These are phyloP conservation scores for Floccularia luteovirens DNA, from an alignment of 768 basidiomycete genomes.

Conservation along the genomic window DNA sequence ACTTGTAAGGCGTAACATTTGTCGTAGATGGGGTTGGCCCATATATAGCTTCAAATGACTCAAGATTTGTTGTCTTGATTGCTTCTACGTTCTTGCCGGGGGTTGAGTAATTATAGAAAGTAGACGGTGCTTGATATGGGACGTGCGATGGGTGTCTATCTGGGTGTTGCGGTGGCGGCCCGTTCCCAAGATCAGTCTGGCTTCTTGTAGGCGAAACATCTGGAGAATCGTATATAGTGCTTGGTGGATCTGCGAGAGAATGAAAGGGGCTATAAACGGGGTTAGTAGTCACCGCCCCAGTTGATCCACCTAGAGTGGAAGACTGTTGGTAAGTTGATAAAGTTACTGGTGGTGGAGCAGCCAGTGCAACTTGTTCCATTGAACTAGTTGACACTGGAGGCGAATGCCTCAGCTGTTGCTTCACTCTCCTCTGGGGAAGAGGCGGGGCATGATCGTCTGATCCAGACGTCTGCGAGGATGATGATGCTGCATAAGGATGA, in stretches of 20 bases:
- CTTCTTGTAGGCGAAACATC: conserved; percentile 18
- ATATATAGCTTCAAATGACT: conserved; percentile 16
- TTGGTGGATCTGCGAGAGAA: conserved; percentile 3
- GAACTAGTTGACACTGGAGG: conserved; percentile 36
- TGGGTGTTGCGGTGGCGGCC: conserved; percentile 44
- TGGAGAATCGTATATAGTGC: conserved; percentile 11
- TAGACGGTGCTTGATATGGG: conserved; percentile 2
- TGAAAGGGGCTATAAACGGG: conserved; percentile 10
- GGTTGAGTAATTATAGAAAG: neutral
- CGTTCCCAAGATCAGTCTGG: conserved; percentile 2
- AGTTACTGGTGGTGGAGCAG: conserved; percentile 7
- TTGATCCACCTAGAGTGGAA: no score
- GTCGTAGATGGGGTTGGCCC: conserved; percentile 1
- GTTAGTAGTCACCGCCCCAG: neutral
- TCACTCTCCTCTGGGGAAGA: conserved; percentile 20
- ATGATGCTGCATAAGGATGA: conserved; percentile 6
- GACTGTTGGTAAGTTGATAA: neutral
- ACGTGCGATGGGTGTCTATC: conserved; percentile 24
- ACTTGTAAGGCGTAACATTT: conserved; percentile 4
- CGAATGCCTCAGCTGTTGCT: conserved; percentile 19
- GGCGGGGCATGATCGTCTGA: conserved; percentile 14
- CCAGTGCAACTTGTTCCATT: conserved; percentile 38
- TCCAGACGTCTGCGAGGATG: neutral
- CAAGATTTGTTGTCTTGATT: conserved; percentile 3
- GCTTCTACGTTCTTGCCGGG: neutral